Percentiles rank a stretch among this genome's conserved stretches.
Conservation (phyloP, 352 stramenopile genomes). For the Phytopythium helicoides region DNA sequence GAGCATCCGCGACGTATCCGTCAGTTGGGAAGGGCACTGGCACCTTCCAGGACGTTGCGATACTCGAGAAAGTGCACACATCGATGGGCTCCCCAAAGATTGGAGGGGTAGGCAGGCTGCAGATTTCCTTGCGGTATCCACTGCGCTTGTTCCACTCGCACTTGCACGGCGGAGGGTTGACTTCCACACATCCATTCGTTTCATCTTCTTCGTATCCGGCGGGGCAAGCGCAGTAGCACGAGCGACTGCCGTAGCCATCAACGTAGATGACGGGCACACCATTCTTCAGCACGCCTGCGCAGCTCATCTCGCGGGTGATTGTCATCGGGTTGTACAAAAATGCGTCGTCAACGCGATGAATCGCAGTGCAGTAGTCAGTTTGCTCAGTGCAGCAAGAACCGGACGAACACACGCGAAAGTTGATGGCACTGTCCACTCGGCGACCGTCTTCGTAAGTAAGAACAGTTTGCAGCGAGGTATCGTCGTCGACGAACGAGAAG, state of each 20-base stretch:
- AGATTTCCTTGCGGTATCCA: conserved; percentile 28
- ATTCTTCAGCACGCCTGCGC: conserved; percentile 17
- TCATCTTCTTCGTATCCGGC: conserved; percentile 16
- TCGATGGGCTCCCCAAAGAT: not conserved
- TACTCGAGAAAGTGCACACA: conserved; percentile 33
- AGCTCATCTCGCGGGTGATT: conserved; percentile 37
- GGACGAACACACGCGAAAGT: not conserved
- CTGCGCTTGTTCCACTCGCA: conserved; percentile 44
- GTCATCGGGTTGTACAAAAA: conserved; percentile 69
- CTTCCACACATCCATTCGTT: not conserved
- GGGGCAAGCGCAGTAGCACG: conserved; percentile 62
- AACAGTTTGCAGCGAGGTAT: not conserved
- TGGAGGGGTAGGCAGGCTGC: conserved; percentile 5
- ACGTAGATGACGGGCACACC: conserved; percentile 51
- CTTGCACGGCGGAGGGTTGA: conserved; percentile 24
- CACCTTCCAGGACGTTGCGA: conserved; percentile 36
- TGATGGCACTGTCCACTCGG: not conserved
- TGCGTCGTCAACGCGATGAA: conserved; percentile 18
- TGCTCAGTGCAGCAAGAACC: not conserved
- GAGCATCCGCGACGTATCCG: conserved; percentile 54
- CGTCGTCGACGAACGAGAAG: conserved; percentile 7
- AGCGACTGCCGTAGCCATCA: conserved; percentile 20
- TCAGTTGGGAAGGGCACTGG: conserved; percentile 52
- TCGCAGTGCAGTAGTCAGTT: not conserved
- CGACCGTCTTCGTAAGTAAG: not conserved